Conservation (phyloP, 139 green algal species). For the Marvania coccoides region DNA sequence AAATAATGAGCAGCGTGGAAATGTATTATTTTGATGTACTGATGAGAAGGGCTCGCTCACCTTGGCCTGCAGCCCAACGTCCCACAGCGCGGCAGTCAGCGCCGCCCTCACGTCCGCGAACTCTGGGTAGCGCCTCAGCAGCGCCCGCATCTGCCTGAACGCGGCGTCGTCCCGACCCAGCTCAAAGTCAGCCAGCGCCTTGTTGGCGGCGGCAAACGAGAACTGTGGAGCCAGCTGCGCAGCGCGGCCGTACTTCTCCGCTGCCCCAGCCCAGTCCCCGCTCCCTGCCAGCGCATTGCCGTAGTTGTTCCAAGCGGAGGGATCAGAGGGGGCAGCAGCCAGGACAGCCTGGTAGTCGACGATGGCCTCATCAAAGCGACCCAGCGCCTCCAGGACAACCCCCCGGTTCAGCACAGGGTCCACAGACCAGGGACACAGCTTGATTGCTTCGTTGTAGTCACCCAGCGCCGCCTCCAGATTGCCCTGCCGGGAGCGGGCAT, state of each 20-base stretch:
- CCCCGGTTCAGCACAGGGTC: slow-evolving; percentile 85
- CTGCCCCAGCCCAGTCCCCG: slow-evolving; percentile 10
- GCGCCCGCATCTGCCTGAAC: slow-evolving; percentile 61
- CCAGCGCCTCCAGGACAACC: slow-evolving; percentile 62
- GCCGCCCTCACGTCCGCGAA: slow-evolving; percentile 75
- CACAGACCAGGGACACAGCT: slow-evolving; percentile 71
- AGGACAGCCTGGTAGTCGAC: slow-evolving; percentile 72
- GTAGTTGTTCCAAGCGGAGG: slow-evolving; percentile 81
- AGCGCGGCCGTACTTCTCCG: slow-evolving; percentile 54
- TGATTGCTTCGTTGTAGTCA: slow-evolving; percentile 73
- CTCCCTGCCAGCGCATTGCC: slow-evolving; percentile 48
- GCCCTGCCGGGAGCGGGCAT: slow-evolving; percentile 73
- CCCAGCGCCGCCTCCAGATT: slow-evolving; percentile 50
- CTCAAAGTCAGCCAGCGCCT: slow-evolving; percentile 62
- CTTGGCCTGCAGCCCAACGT: slow-evolving; percentile 53
- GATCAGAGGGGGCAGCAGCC: slow-evolving; percentile 53
- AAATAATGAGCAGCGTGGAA: too few relatives aligned
- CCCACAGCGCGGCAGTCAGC: slow-evolving; percentile 73
- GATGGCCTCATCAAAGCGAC: slow-evolving; percentile 62
- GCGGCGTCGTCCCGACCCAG: slow-evolving; percentile 45
- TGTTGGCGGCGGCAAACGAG: slow-evolving; percentile 74
- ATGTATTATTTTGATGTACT: too few relatives aligned
- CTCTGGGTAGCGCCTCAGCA: slow-evolving; percentile 75
- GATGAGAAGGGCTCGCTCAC: too few relatives aligned
- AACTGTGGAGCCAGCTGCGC: slow-evolving; percentile 62